Base-by-base conservation (phyloP, 352 stramenopile genomes). In the Vaucheria bursata region DNA sequence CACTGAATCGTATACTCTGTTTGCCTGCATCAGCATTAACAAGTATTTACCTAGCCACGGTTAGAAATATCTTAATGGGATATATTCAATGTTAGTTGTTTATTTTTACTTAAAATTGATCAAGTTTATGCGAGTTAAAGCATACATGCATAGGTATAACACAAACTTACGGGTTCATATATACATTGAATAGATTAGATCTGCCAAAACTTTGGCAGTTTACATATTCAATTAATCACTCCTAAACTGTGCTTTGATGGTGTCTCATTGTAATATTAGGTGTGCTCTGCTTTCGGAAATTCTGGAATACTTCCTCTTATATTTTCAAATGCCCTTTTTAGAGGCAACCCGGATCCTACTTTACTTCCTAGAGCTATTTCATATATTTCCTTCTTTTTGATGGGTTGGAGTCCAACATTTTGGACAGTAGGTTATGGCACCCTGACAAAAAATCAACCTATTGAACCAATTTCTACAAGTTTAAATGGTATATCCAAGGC, bases 201-300 rank as follows among this genome's bases (percentile, higher is more conserved):
- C 64, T 39, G 18, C 67, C 7, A 29, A 29, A 18, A 29, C 67
- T 39, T 68, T 68, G 7, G 18, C 7, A 8, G 18, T 29, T 7
- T 70, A 7, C 18, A 7, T 8, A 70, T 68, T 70, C 64, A 70
- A 29, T 39, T 7, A 70, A 70, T 39, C 18, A 36, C 29, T 39
- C 36, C 25, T 73, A 73, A 69, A 33, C 7, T 5, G 5, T 73
- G 8, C 34, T 66, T 6, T 73, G 12, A 7, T 25, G 6, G 29
- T 39, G 25, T 7, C 25, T 69, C 6, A 5, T 12, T 4, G 6
- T 69, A 39, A 12, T 5, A 73, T 50, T 36, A 81, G 76, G 39
- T 86, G 25, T 86, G 82, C 74, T 75, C 59, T n/a, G 59, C 74
- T 12, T 86, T 86, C 76, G 82, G 73, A 25, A 86, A 86, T 71